A percentile compares a stretch with the other conserved stretches of the same genome.
Conservation (phyloP, 1,284 basidiomycete species). For the Sutorius eximius region DNA sequence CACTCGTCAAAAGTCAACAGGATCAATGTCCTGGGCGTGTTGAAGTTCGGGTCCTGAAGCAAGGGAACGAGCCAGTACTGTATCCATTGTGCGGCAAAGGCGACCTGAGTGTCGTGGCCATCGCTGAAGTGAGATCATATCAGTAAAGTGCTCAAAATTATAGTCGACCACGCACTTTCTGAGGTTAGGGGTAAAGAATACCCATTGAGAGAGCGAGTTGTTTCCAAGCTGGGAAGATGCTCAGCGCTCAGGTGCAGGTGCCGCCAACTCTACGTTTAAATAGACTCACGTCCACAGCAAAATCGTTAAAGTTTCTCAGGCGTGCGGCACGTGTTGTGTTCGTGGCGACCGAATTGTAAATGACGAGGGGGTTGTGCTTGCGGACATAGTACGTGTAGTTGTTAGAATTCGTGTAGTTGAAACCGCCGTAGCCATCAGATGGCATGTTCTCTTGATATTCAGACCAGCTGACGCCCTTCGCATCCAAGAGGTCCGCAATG, state of each 20-base stretch:
- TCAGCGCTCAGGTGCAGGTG: neutral
- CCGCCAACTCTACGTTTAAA: conserved; percentile 39
- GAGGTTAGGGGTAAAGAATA: conserved; percentile 63
- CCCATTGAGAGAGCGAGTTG: conserved; percentile 55
- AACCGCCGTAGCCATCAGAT: conserved; percentile 47
- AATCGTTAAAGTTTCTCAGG: conserved; percentile 65
- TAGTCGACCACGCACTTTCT: conserved; percentile 13
- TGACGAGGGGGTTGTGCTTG: conserved; percentile 60
- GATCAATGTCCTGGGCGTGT: conserved; percentile 52
- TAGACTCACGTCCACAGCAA: conserved; percentile 50
- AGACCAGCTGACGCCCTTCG: conserved; percentile 55
- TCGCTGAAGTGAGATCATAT: conserved; percentile 30
- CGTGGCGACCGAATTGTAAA: conserved; percentile 49
- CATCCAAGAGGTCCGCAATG: conserved; percentile 63
- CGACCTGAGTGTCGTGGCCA: conserved; percentile 54
- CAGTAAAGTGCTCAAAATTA: neutral
- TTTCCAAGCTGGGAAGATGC: conserved; percentile 25
- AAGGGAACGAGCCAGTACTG: conserved; percentile 54
- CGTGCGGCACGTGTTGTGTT: conserved; percentile 43
- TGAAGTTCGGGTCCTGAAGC: conserved; percentile 47
- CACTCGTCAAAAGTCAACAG: conserved; percentile 51
- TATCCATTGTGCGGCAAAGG: conserved; percentile 50
- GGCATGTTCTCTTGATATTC: conserved; percentile 65
- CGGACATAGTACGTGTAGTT: conserved; percentile 52
- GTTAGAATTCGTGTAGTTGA: conserved; percentile 48